Percentiles rank a stretch among this genome's conserved stretches.
Conservation (phyloP, 139 green algal genomes). For the Chlorella sp. region DNA sequence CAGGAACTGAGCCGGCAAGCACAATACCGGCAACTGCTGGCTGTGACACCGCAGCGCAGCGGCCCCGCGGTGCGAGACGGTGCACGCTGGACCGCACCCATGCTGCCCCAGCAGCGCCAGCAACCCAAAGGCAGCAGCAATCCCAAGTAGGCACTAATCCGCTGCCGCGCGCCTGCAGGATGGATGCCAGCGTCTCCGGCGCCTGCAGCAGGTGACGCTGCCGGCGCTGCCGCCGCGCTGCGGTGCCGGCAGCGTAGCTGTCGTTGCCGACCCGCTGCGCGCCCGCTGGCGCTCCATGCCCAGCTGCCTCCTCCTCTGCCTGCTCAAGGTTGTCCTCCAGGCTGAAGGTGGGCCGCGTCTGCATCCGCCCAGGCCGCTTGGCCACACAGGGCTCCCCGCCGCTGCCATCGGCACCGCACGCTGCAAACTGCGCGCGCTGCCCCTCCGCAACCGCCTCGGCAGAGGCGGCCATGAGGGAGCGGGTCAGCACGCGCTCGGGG, state of each 20-base stretch:
- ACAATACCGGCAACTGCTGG: no score
- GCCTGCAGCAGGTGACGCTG: background rate
- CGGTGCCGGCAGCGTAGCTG: background rate
- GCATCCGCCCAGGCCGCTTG: slow-evolving; percentile 34
- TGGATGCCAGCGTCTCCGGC: slow-evolving; percentile 48
- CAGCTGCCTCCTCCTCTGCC: slow-evolving; percentile 2
- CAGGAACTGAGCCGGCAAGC: no score
- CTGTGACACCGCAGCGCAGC: no score
- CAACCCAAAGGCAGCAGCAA: no score
- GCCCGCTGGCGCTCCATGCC: background rate
- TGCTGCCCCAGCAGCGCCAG: no score
- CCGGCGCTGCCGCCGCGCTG: background rate
- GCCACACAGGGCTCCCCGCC: background rate
- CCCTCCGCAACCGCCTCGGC: slow-evolving; percentile 2
- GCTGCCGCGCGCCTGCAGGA: slow-evolving; percentile 35
- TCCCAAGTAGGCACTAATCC: no score
- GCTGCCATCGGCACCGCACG: background rate
- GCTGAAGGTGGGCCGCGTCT: slow-evolving; percentile 51
- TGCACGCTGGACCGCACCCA: no score
- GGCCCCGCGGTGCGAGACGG: no score
- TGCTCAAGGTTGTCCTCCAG: slow-evolving; percentile 24
- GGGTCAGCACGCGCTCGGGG: slow-evolving; percentile 57
- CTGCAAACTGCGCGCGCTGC: background rate
- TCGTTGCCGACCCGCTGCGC: background rate
- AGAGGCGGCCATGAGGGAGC: slow-evolving; percentile 43